These are phyloP conservation scores for Ophiostoma ips DNA, from an alignment of 2,329 filamentous ascomycete genomes.

Conservation along the genomic window DNA sequence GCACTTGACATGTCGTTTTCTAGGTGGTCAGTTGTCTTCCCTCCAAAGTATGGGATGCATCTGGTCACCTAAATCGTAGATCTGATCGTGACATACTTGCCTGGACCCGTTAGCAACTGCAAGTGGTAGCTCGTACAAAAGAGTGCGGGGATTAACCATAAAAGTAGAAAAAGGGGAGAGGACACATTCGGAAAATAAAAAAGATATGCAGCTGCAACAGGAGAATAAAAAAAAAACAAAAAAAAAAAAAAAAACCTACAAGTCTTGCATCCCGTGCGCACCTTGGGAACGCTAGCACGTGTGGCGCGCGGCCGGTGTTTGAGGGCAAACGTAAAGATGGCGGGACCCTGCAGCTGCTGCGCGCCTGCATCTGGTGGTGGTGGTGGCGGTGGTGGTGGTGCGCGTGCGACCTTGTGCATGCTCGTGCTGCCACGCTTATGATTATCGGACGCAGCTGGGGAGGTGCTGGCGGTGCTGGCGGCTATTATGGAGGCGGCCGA, in stretches of 20 bases:
- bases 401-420: no score
- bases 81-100: neutral
- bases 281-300: conserved; percentile 18
- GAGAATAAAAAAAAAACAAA: neutral
- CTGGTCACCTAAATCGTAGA: no score
- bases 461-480: no score
- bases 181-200: no score
- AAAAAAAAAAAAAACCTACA: conserved; percentile 12
- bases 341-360: no score
- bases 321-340: conserved; percentile 19
- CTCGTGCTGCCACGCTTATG: no score
- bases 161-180: neutral
- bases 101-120: neutral
- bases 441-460: no score
- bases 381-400: no score
- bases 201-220: no score
- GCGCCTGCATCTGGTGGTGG: conserved; percentile 2
- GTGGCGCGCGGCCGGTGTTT: conserved; percentile 19
- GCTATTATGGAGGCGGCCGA: no score
- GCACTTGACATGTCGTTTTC: conserved; percentile 16
- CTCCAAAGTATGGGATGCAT: no score
- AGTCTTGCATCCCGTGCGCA: conserved; percentile 18
- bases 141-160: neutral
- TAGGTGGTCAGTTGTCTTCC: neutral
- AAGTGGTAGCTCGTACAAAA: neutral